These are phyloP conservation scores for Penicillium sp. DNA, from an alignment of 2,329 filamentous ascomycete genomes.

Conservation along the genomic window DNA sequence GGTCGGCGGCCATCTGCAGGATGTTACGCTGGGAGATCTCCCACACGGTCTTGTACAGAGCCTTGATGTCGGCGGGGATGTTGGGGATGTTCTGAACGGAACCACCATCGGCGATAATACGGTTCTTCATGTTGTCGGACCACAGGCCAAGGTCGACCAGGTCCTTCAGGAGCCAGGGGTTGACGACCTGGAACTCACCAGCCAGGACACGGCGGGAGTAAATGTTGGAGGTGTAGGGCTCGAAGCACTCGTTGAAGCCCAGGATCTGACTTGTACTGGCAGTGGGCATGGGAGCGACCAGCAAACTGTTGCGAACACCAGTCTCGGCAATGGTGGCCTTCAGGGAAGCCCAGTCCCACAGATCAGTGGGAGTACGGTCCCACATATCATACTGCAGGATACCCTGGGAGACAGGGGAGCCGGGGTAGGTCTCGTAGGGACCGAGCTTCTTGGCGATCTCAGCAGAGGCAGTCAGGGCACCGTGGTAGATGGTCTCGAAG, in stretches of 20 bases:
- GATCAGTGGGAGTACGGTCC: conserved; percentile 86
- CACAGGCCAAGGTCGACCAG: conserved; percentile 96
- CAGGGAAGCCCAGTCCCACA: conserved; percentile 93
- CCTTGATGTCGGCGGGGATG: conserved; percentile 93
- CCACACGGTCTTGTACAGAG: conserved; percentile 99
- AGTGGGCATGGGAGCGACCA: conserved; percentile 97
- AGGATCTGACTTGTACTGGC: conserved; percentile 97
- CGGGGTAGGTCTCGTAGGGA: conserved; percentile 85
- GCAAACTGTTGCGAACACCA: conserved; percentile 91
- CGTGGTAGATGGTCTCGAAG: conserved; percentile 99
- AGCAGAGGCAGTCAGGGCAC: conserved; percentile 83
- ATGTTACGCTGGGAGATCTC: conserved; percentile 96
- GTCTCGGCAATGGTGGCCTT: conserved; percentile 91
- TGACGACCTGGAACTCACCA: conserved; percentile 98
- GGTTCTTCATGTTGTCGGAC: conserved; percentile 99
- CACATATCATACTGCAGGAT: conserved; percentile 99
- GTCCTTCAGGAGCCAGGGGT: conserved; percentile 97
- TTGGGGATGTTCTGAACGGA: conserved; percentile 97
- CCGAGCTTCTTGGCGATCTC: conserved; percentile 82
- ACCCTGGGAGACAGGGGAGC: conserved; percentile 90
- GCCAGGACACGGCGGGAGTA: conserved; percentile 97
- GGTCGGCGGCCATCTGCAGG: conserved; percentile 96
- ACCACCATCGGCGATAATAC: conserved; percentile 95
- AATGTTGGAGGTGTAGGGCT: conserved; percentile 99
- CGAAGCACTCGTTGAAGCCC: conserved; percentile 99